phyloP scores from a whole-genome alignment of 192 early-diverging fungal genomes.

The Fimicolochytrium jonesii region DNA sequence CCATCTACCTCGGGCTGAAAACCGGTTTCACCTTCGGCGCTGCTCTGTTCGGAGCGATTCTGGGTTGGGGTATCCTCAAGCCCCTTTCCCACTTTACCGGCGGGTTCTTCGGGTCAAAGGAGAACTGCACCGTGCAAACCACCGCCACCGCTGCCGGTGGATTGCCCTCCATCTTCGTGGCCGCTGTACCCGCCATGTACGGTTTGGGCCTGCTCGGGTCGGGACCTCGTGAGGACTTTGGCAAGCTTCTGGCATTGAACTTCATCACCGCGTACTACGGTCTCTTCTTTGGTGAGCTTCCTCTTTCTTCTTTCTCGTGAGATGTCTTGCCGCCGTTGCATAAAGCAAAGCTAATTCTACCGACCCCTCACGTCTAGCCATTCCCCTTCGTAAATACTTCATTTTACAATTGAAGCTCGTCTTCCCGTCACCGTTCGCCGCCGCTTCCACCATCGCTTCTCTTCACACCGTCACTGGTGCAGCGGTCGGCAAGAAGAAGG shows the following conservation, averaged over 20 bases:
- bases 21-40: conserved; percentile 30
- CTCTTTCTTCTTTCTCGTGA: conserved; percentile 50
- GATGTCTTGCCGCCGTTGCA: not conserved
- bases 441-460: conserved; percentile 64
- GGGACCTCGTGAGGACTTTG: conserved; percentile 46
- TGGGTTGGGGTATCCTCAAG: conserved; percentile 74
- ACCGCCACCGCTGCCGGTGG: conserved; percentile 86
- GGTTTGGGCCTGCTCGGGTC: conserved; percentile 60
- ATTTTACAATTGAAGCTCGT: conserved; percentile 76
- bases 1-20: conserved; percentile 81
- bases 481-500: conserved; percentile 45
- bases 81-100: conserved; percentile 48
- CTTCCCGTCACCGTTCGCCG: conserved; percentile 84
- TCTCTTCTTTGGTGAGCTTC: conserved; percentile 89
- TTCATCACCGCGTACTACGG: conserved; percentile 78
- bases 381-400: conserved; percentile 56
- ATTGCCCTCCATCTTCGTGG: conserved; percentile 73
- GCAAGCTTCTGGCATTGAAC: conserved; percentile 67
- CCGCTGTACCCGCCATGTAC: conserved; percentile 76
- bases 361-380: no score
- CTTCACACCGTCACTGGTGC: conserved; percentile 50
- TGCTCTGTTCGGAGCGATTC: conserved; percentile 17
- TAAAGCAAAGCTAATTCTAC: no score
- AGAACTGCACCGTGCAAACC: conserved; percentile 83
- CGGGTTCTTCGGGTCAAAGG: conserved; percentile 65